These are phyloP conservation scores for Aegilops bicornis DNA, from an alignment of 176 grass and related monocot species.

Conservation along the genomic window DNA sequence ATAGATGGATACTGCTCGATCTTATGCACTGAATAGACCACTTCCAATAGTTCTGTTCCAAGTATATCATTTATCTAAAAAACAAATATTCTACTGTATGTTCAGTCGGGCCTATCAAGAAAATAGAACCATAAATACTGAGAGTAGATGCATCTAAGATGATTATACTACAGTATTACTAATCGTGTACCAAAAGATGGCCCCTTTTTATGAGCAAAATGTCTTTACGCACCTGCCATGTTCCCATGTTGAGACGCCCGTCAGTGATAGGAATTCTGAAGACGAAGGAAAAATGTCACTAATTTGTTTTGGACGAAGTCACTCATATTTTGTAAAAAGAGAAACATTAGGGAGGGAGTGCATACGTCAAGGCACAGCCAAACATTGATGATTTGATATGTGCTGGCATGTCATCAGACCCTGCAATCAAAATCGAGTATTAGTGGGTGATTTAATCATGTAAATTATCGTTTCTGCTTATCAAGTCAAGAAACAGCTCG, in stretches of 20 bases:
- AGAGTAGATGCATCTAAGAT: background rate
- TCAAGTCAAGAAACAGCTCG: background rate
- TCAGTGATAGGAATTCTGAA: slow-evolving; percentile 90
- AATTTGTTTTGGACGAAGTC: background rate
- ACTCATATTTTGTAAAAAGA: slow-evolving; percentile 5
- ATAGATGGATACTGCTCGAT: background rate
- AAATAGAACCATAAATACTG: slow-evolving; percentile 23
- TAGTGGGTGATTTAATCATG: slow-evolving; percentile 26
- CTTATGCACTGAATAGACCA: background rate
- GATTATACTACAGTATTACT: background rate
- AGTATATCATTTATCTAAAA: background rate
- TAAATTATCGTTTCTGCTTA: background rate
- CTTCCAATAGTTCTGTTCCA: background rate
- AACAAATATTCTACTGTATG: background rate
- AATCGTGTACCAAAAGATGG: background rate
- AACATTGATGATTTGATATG: slow-evolving; percentile 99
- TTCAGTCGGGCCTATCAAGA: background rate
- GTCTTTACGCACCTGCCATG: slow-evolving; percentile 67
- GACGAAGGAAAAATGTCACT: background rate
- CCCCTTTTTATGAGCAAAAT: background rate
- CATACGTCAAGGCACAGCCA: slow-evolving; percentile 83
- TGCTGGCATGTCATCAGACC: slow-evolving; percentile 98
- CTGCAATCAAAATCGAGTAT: slow-evolving; percentile 48
- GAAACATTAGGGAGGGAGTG: background rate
- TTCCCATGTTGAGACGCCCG: slow-evolving; percentile 89